Percentiles rank a stretch among this genome's conserved stretches.
Evolutionary conservation across 2,329 filamentous ascomycete species (phyloP).

Genomic region (Cladosporium phlei): DNA sequence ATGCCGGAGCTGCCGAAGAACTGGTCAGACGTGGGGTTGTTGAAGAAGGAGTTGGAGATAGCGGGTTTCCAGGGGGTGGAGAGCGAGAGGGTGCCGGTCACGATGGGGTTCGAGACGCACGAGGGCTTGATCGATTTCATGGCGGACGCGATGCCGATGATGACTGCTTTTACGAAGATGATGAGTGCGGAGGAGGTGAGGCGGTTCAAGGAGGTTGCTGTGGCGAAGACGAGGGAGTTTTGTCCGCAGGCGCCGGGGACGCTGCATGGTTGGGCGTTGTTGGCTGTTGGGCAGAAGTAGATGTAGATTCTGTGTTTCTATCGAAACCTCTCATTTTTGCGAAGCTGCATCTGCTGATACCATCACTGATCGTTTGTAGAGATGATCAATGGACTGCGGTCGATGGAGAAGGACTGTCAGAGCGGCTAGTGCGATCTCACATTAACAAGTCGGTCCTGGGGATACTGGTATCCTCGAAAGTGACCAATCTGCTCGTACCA

Average conservation of each 20-base stretch:
- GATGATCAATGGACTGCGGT: too few relatives aligned
- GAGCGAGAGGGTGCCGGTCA: conserved; percentile 20
- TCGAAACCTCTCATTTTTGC: background rate
- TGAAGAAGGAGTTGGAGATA: conserved; percentile 23
- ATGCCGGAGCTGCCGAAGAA: conserved; percentile 21
- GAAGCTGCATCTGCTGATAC: too few relatives aligned
- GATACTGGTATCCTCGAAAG: too few relatives aligned
- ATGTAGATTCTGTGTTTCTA: background rate
- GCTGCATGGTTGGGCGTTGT: conserved; percentile 24
- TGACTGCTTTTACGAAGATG: conserved; percentile 19
- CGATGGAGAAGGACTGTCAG: too few relatives aligned
- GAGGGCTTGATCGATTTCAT: conserved; percentile 21
- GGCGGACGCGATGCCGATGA: conserved; percentile 23
- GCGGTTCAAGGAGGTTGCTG: conserved; percentile 17
- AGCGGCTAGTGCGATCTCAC: too few relatives aligned
- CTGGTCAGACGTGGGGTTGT: conserved; percentile 20
- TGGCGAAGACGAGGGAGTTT: conserved; percentile 19
- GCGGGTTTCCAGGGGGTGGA: conserved; percentile 28
- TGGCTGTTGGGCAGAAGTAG: conserved; percentile 27
- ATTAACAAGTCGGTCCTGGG: too few relatives aligned
- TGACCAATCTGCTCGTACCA: too few relatives aligned
- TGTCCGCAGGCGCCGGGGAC: conserved; percentile 23
- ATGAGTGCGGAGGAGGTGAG: conserved; percentile 22
- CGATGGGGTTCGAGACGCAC: conserved; percentile 22
- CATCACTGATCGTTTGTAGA: too few relatives aligned